Percentiles rank a stretch among this genome's conserved stretches.
Conservation (phyloP, 805 yeast genomes). For the Metschnikowia kunwiensis region DNA sequence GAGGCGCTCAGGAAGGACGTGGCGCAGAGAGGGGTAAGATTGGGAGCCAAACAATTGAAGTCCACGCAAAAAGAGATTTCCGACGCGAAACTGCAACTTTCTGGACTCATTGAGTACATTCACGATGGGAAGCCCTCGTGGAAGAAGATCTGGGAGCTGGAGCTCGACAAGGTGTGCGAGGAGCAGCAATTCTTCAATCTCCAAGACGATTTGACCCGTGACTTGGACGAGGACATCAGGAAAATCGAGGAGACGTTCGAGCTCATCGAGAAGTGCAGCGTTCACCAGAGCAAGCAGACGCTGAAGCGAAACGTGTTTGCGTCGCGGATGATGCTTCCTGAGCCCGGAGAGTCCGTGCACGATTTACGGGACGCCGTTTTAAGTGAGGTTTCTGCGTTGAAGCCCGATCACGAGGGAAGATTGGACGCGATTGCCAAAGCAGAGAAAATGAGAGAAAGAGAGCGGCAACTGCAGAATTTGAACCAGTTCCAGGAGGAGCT, state of each 20-base stretch:
- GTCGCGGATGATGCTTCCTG: constrained; percentile 47
- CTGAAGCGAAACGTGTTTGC: constrained; percentile 39
- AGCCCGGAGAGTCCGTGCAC: constrained; percentile 61
- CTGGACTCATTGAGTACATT: constrained; percentile 58
- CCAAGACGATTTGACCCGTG: constrained; percentile 81
- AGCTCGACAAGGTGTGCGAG: constrained; percentile 83
- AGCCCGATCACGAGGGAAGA: constrained; percentile 81
- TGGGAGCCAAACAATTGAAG: constrained; percentile 69
- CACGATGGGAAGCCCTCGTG: constrained; percentile 73
- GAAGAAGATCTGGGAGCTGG: constrained; percentile 90
- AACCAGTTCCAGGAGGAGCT: constrained; percentile 82
- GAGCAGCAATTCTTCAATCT: constrained; percentile 90
- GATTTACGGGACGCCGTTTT: constrained; percentile 73
- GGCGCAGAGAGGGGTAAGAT: constrained; percentile 83
- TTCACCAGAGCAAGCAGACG: constrained; percentile 67
- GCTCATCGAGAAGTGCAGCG: constrained; percentile 75
- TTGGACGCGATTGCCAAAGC: constrained; percentile 88
- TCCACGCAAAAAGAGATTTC: constrained; percentile 62
- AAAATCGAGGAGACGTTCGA: constrained; percentile 79
- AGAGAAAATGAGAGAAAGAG: constrained; percentile 73
- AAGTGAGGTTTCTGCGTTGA: constrained; percentile 71
- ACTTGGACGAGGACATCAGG: constrained; percentile 74
- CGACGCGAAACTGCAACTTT: constrained; percentile 52
- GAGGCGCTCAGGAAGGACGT: constrained; percentile 89
- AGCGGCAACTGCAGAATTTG: constrained; percentile 51